Base-by-base conservation (phyloP, 116 monocot genomes). In the Iris pallida region DNA sequence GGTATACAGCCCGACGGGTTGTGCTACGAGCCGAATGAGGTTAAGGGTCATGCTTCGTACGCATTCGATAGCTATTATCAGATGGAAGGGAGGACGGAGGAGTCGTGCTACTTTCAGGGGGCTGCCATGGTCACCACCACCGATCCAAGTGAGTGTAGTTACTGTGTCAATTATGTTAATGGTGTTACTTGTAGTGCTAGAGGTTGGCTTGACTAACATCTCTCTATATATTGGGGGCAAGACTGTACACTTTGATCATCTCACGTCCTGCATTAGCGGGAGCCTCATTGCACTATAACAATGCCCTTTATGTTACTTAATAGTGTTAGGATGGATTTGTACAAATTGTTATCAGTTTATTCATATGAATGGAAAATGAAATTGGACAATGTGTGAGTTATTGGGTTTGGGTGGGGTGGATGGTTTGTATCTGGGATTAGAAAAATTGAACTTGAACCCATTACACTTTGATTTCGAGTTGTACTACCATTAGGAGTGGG, bases 31-130 rank as follows among this genome's bases (percentile, higher is more conserved):
- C 92, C 97, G 0, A 90, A 92, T 42, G 66, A 79, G 18, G 92
- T 90, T 59, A 77, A 66, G 61, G 65, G 53, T 45, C 92, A 97
- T 53, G 92, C 92, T 7, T 92, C 92, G 11, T 97, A 83, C 51
- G 92, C 97, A 0, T 97, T 97, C 58, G 81, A 97, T 71, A 92
- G 83, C 53, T 97, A 97, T 57, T 97, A 92, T 73, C 90, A 97
- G 69, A 76, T 61, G 79, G 73, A 87, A 45, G 90, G 92, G 57
- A 87, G 71, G 83, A 73, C 47, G 7, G 45, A 79, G 0, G 92
- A 85, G 0, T 87, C 92, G 0, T 97, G 97, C 71, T 87, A 85
- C 73, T 97, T 97, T 78, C 90, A 90, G 63, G 97, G 92, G 5
- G 87, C 68, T 5, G 92, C 91, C 68, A 90, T 90, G 90, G 68